phyloP scores from a whole-genome alignment of 306 rosid species.

The Betula pendula region DNA sequence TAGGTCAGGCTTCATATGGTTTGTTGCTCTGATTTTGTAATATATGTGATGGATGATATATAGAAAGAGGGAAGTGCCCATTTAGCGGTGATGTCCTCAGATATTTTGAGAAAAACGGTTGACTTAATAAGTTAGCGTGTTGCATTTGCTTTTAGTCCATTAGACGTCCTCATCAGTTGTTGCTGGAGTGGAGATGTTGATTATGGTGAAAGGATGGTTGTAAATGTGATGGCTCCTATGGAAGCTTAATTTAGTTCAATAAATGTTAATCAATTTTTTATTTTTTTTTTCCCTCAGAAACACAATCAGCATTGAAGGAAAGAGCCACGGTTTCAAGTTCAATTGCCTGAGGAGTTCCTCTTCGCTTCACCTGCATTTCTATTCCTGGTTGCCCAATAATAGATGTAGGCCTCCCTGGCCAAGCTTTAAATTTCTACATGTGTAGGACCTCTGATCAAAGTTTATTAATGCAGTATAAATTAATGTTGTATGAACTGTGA shows the following conservation, averaged over 20 bases:
- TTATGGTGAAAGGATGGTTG: neutral
- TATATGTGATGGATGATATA: neutral
- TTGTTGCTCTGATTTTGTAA: neutral
- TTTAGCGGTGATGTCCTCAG: neutral
- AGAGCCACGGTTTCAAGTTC: neutral
- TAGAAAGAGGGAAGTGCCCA: neutral
- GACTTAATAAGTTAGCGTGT: neutral
- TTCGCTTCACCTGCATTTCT: neutral
- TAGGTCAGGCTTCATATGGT: neutral
- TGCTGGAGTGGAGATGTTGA: neutral
- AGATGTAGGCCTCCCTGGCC: neutral
- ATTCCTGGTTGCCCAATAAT: constrained; percentile 12
- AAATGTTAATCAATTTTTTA: neutral
- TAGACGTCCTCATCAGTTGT: neutral
- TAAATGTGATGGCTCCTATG: neutral
- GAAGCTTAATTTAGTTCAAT: neutral
- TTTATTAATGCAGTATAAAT: too few species aligned
- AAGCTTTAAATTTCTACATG: neutral
- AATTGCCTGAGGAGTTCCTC: neutral
- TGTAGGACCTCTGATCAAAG: neutral
- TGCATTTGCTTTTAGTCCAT: neutral
- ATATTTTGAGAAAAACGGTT: neutral
- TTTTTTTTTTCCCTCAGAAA: neutral
- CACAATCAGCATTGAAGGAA: constrained; percentile 3
- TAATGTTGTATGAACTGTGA: too few species aligned